These are phyloP conservation scores for Crithidia fasciculata DNA, from an alignment of 208 protist genomes.

Conservation along the genomic window DNA sequence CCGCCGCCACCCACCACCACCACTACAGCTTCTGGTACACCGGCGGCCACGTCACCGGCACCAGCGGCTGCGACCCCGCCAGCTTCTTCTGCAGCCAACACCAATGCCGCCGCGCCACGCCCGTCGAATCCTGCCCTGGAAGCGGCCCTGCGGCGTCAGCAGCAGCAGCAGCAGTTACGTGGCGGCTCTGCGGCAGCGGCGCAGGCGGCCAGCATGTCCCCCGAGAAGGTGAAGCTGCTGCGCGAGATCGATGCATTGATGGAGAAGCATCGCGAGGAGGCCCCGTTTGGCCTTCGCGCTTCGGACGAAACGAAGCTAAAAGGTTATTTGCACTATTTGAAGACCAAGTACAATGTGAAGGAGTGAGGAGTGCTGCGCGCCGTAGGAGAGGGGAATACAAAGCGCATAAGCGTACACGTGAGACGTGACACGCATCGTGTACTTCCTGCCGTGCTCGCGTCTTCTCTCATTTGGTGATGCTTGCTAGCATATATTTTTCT, in stretches of 20 bases:
- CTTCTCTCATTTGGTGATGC: too few species aligned
- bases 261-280: slow-evolving; percentile 42
- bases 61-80: not conserved
- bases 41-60: not conserved
- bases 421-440: too few species aligned
- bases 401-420: too few species aligned
- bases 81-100: not conserved
- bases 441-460: too few species aligned
- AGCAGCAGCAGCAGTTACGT: slow-evolving; percentile 39
- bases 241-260: slow-evolving; percentile 64
- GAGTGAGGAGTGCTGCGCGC: slow-evolving; percentile 1
- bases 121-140: slow-evolving; percentile 65
- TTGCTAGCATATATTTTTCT: too few species aligned
- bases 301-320: slow-evolving; percentile 70
- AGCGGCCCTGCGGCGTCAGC: slow-evolving; percentile 74
- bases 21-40: not conserved
- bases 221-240: slow-evolving; percentile 63
- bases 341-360: slow-evolving; percentile 45
- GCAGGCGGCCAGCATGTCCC: slow-evolving; percentile 29
- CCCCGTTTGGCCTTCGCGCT: slow-evolving; percentile 77
- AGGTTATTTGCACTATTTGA: slow-evolving; percentile 69
- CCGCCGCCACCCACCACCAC: not conserved
- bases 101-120: not conserved
- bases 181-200: not conserved
- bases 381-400: not conserved